These are phyloP conservation scores for Aeschynomene evenia DNA, from an alignment of 306 rosid species.

Conservation along the genomic window DNA sequence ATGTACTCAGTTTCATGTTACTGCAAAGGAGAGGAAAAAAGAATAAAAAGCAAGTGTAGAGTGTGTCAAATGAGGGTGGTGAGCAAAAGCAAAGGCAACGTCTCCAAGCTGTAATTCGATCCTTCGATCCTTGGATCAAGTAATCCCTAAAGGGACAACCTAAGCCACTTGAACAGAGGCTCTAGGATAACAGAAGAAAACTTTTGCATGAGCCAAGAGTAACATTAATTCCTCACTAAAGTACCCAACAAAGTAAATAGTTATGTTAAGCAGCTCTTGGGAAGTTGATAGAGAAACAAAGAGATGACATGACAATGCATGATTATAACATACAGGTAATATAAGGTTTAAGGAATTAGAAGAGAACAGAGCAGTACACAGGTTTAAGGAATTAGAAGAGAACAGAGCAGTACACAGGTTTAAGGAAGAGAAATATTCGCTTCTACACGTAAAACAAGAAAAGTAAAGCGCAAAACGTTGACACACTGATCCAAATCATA, in stretches of 20 bases:
- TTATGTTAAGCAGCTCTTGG: neutral
- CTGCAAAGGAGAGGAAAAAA: neutral
- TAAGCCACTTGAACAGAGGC: neutral
- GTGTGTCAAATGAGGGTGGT: neutral
- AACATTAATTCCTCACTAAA: neutral
- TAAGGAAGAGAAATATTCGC: neutral
- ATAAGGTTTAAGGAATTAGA: slow-evolving; percentile 3
- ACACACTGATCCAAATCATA: slow-evolving; percentile 1
- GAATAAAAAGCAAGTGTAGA: neutral
- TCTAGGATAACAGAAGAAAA: neutral
- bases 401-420: neutral
- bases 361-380: neutral
- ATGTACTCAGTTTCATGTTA: neutral
- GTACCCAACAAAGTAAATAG: neutral
- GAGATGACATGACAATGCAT: neutral
- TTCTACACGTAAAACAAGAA: neutral
- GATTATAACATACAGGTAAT: neutral
- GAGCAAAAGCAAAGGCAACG: neutral
- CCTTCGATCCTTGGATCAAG: neutral
- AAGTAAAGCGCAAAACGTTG: neutral
- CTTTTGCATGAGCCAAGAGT: neutral
- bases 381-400: neutral
- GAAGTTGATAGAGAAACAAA: neutral
- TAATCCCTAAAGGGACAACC: too few relatives aligned
- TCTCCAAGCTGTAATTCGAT: neutral